Evolutionary conservation across 2,329 filamentous ascomycete genomes (phyloP).

Genomic region (Ophiostoma ips): DNA sequence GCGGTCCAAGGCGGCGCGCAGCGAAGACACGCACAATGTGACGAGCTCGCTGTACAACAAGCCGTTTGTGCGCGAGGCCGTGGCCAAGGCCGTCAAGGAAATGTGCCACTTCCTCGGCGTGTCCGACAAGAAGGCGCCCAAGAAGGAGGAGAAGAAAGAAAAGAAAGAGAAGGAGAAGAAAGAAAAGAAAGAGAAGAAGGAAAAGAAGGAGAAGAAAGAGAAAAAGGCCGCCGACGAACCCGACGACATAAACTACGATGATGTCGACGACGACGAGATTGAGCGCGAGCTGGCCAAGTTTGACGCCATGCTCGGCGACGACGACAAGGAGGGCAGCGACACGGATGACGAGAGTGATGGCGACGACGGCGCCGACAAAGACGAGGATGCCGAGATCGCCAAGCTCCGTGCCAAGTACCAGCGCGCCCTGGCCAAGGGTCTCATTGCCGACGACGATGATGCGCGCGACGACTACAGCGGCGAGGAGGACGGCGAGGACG

Average conservation of each 20-base stretch:
- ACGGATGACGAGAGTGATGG: constrained; percentile 9
- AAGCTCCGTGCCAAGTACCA: constrained; percentile 7
- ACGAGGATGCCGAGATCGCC: constrained; percentile 4
- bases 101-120: constrained; percentile 35
- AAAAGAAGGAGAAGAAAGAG: constrained; percentile 21
- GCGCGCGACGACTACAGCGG: constrained; percentile 14
- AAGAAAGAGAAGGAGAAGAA: background rate
- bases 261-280: constrained; percentile 13
- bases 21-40: constrained; percentile 45
- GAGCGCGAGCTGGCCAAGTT: constrained; percentile 9
- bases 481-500: constrained; percentile 5
- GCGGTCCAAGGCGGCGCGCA: constrained; percentile 32
- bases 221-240: constrained; percentile 17
- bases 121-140: constrained; percentile 23
- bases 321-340: constrained; percentile 16
- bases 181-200: background rate
- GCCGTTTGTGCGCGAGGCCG: constrained; percentile 33
- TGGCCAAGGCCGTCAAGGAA: constrained; percentile 33
- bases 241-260: constrained; percentile 22
- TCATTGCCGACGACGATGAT: constrained; percentile 15
- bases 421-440: constrained; percentile 19
- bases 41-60: constrained; percentile 43
- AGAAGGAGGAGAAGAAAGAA: constrained; percentile 16
- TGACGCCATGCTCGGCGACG: constrained; percentile 6
- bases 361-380: background rate